phyloP scores from a whole-genome alignment of 192 early-diverging fungal genomes.

The Rhizophagus clarus region DNA sequence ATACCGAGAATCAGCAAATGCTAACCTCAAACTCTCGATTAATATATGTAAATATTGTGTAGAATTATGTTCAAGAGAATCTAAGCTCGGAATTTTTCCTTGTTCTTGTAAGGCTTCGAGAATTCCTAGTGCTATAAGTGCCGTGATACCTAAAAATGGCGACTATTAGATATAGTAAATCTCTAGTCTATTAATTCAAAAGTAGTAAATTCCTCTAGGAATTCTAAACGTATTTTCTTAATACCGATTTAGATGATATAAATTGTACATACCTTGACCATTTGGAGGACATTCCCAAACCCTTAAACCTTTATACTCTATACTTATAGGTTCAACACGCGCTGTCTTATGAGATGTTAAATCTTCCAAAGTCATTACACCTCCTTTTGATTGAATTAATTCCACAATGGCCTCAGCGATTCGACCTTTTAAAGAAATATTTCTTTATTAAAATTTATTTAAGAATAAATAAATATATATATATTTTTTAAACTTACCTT shows the following conservation, averaged over 20 bases:
- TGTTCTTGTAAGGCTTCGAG: slow-evolving; percentile 54
- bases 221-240: too few relatives aligned
- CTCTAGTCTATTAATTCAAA: too few relatives aligned
- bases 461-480: neutral
- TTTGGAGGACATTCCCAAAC: slow-evolving; percentile 80
- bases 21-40: slow-evolving; percentile 70
- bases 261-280: slow-evolving; percentile 44
- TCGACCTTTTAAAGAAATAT: slow-evolving; percentile 39
- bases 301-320: slow-evolving; percentile 58
- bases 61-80: slow-evolving; percentile 53
- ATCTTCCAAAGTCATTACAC: slow-evolving; percentile 69
- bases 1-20: slow-evolving; percentile 74
- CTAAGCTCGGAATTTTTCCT: slow-evolving; percentile 41
- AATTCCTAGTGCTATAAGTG: slow-evolving; percentile 72
- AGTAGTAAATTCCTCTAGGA: too few relatives aligned
- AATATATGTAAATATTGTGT: slow-evolving; percentile 66
- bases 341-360: slow-evolving; percentile 56
- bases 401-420: slow-evolving; percentile 70
- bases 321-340: slow-evolving; percentile 59
- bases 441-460: neutral
- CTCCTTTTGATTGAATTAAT: slow-evolving; percentile 50
- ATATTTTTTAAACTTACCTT: slow-evolving; percentile 16
- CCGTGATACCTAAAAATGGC: slow-evolving; percentile 54
- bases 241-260: neutral
- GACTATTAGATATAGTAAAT: too few relatives aligned